Evolutionary conservation across 257 asterid species (phyloP), one percentile per base, ranked within the genome.

Genomic region (Mentha longifolia): DNA sequence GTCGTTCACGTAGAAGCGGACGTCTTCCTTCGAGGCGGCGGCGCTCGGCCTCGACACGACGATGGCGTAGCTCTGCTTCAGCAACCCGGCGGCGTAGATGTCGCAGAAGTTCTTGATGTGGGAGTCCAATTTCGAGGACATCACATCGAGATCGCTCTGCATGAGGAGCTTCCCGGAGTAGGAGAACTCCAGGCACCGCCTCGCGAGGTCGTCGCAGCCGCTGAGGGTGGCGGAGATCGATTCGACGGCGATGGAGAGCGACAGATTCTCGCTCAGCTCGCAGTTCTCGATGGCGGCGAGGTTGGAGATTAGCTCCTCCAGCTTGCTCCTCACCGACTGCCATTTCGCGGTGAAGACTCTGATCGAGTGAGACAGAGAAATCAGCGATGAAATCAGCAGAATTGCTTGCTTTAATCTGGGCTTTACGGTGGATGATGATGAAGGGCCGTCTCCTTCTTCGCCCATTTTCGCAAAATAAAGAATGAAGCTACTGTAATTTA

Each of bases 101-200:
- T 88, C 96, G 13, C 87, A 78, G 0, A 89, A 52, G 52, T 75
- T 76, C 80, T 57, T 82, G 1, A 72, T 68, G 71, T 92, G 90
- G 30, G 39, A 42, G 52, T 87, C 88, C 74, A 95, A 70, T 52
- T 79, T 88, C 43, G 85, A 76, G 10, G 87, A 81, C 1, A 86
- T 41, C 56, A 87, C 74, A 71, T 92, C 97, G 39, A 92, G 93
- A 84, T 92, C 93, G 73, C 99, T 95, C 71, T 89, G 92, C 97
- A 88, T 95, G 67, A 79, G 95, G 20, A 95, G 85, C 83, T 95
- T 95, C 65, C 99, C 97, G 58, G 86, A 66, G 50, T 80, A 92
- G 14, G 98, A 84, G 22, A 71, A 62, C 8, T 83, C 86, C 67
- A 83, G 50, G 39, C 99, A 95, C 72, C 77, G 57, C 47, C 31